Percentiles rank a stretch among this genome's conserved stretches.
Evolutionary conservation across 805 yeast species (phyloP).

Genomic region (Candida sakaeoensis): DNA sequence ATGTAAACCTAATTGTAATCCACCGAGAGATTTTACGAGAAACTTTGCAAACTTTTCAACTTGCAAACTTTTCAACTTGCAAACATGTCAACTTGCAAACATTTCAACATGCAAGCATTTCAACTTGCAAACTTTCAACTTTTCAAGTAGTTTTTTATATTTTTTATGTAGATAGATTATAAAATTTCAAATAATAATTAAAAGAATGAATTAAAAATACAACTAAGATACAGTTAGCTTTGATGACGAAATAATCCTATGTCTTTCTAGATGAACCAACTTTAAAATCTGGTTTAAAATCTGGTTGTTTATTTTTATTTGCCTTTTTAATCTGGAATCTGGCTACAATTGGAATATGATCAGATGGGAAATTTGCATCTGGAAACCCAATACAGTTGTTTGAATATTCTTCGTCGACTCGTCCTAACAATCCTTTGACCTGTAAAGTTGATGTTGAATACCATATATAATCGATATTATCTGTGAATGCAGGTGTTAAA

Average conservation of each 20-base stretch:
- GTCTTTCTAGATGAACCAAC: constrained; percentile 40
- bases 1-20: neutral
- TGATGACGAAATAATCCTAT: constrained; percentile 15
- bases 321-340: constrained; percentile 67
- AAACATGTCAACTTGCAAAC: too few species aligned
- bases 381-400: constrained; percentile 87
- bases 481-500: constrained; percentile 88
- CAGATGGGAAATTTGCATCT: constrained; percentile 88
- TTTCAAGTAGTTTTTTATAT: neutral
- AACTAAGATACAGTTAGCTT: constrained; percentile 1
- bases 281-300: constrained; percentile 44
- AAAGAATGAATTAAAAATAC: constrained; percentile 2
- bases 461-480: constrained; percentile 95
- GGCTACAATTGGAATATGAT: constrained; percentile 84
- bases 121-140: neutral
- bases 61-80: too few species aligned
- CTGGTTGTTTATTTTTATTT: constrained; percentile 28
- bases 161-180: neutral
- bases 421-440: constrained; percentile 83
- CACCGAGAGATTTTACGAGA: neutral
- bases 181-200: neutral
- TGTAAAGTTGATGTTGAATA: constrained; percentile 76
- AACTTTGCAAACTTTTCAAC: neutral
- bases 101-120: neutral
- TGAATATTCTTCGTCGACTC: constrained; percentile 74